Base-by-base conservation (phyloP, 2,329 filamentous ascomycete species). In the Dothiorella sarmentorum region DNA sequence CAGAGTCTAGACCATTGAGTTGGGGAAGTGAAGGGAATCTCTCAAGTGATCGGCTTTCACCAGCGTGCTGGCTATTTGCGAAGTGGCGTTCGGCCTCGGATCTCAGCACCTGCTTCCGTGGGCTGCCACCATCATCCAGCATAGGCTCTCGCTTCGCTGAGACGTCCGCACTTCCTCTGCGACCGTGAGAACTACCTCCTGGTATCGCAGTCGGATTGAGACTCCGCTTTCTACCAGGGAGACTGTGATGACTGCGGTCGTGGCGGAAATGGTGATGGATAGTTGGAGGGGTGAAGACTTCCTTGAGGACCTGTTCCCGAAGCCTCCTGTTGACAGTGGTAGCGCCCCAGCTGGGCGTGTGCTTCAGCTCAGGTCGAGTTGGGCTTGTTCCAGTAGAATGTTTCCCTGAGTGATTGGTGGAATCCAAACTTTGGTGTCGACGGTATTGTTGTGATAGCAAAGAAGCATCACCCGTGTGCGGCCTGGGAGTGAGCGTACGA, bases 241-340 rank as follows among this genome's bases (percentile, higher is more conserved):
- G 40, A 27, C 57, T 59, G 22, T 59, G 57, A 24, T 59, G 57
- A 11, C 45, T 59, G 4, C 57, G 85, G 11, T 83, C 81, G 57
- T 88, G 81, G 66, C 88, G 85, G 40, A 86, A 51, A 33, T 88
- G 87, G 65, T 92, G 90, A 66, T 90, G 87, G 61, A 96, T 89
- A 0, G 89, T 86, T 56, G 91, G 88, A 60, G 91, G 90, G 42
- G 91, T 79, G 68, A 97, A 97, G 0, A 93, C 93, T 69, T 97
- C 92, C 37, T 91, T 90, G 68, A 97, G 88, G 0, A 97, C 91
- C 71, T 96, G 90, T 69, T 96, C 93, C 61, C 92, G 87, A 37
- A 97, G 75, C 60, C 87, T 85, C 66, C 89, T 88, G 70, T 97
- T 97, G 60, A 97, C 89, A 20, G 88, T 92, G 0, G 92, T 97